Base-by-base conservation (phyloP, 164 flowering plant genomes). In the Amborella trichopoda region DNA sequence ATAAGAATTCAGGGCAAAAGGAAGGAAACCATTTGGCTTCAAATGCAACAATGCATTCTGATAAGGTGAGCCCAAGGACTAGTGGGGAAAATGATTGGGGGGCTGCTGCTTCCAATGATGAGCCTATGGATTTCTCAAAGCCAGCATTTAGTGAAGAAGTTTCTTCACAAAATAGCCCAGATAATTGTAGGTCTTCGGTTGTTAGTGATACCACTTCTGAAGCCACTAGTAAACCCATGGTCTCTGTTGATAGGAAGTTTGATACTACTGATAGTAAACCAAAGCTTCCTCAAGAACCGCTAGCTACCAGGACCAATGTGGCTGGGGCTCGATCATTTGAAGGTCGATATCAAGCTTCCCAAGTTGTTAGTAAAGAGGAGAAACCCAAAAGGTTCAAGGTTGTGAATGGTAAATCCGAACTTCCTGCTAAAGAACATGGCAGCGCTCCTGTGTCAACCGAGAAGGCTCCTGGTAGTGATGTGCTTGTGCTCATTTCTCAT, bases 301-400 rank as follows among this genome's bases (percentile, higher is more conserved):
- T 58, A 2, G 60, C 68, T 51, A 47, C 65, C 17, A 54, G 70
- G 13, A 82, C 60, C 63, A 77, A 68, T 71, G 44, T 74, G 26
- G 56, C 68, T 56, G 50, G 79, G 71, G 71, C 69, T 1, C 69
- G 94, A 27, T 72, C 65, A 45, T 65, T 73, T 54, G 95, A 78
- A 65, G 76, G 72, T 26, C 54, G 65, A 37, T 28, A 54, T 62
- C 79, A 73, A 47, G 44, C 5, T n/a, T n/a, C n/a, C n/a, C n/a
- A n/a, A n/a, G n/a, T n/a, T n/a, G n/a, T n/a, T n/a, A n/a, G n/a
- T n/a, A 55, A 55, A 56, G 76, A 68, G 50, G 78, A 72, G 51
- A 70, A 68, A 26, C 48, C 25, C 19, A 70, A 58, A 46, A 52
- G 48, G 26, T 43, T 46, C 3, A 65, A 56, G 34, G 50, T 26